Evolutionary conservation across 768 basidiomycete species (phyloP).

Genomic region (Termitomyces sp.): DNA sequence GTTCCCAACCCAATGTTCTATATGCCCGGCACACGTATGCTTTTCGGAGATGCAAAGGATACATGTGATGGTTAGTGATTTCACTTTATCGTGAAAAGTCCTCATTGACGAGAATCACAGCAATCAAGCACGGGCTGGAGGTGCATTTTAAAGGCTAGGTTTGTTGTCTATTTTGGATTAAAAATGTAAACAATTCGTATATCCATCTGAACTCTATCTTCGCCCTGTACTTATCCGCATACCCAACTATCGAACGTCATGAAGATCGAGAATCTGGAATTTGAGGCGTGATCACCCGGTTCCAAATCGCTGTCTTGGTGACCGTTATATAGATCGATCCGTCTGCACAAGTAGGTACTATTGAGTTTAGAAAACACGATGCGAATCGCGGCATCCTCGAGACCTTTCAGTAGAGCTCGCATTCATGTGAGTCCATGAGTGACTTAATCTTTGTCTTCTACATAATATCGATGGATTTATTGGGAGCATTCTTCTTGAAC

Average conservation of each 20-base stretch:
- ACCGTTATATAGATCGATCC: background rate
- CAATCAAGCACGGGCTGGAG: constrained; percentile 14
- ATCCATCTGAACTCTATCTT: background rate
- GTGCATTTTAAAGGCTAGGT: constrained; percentile 9
- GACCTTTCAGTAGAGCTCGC: background rate
- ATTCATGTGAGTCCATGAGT: background rate
- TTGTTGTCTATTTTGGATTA: background rate
- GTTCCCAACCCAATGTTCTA: constrained; percentile 95
- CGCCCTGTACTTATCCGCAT: background rate
- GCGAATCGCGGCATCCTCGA: background rate
- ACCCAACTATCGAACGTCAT: background rate
- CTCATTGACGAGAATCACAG: background rate
- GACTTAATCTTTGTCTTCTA: background rate
- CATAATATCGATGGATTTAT: background rate
- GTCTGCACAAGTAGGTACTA: background rate
- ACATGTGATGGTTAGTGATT: constrained; percentile 69
- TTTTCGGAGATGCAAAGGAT: constrained; percentile 90
- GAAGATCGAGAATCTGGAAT: background rate
- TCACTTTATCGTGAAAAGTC: background rate
- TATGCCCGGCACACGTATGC: constrained; percentile 85
- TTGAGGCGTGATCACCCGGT: background rate
- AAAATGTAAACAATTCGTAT: too few relatives aligned
- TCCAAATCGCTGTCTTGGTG: background rate
- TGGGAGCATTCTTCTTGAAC: background rate
- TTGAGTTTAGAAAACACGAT: background rate